Percentiles rank a stretch among this genome's conserved stretches.
These are phyloP conservation scores for Linnemannia hyalina DNA, from an alignment of 192 early-diverging fungal species.

Conservation along the genomic window DNA sequence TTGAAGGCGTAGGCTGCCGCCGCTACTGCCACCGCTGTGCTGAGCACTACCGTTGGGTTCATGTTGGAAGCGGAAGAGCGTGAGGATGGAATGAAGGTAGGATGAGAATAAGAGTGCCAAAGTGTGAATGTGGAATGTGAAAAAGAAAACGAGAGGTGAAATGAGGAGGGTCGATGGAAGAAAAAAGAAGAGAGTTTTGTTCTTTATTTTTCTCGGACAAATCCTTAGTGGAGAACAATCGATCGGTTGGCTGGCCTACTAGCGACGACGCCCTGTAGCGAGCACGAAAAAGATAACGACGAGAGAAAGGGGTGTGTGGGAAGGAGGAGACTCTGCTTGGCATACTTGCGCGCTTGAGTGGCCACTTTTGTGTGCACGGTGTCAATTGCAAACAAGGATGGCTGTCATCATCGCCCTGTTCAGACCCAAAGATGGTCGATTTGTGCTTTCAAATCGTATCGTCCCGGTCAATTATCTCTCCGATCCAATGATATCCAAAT, in stretches of 20 bases:
- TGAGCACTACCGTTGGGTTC: conserved; percentile 19
- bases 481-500: neutral
- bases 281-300: neutral
- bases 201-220: neutral
- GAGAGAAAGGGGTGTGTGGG: neutral
- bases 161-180: neutral
- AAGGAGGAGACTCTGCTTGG: neutral
- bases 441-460: conserved; percentile 5
- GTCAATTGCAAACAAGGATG: neutral
- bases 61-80: neutral
- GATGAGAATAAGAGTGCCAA: too few relatives aligned
- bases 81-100: neutral
- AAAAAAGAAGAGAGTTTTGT: neutral
- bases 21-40: conserved; percentile 30
- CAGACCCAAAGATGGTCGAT: neutral
- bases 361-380: neutral
- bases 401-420: neutral
- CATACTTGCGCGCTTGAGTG: too few relatives aligned
- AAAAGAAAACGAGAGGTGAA: too few relatives aligned
- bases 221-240: neutral
- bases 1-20: conserved; percentile 28
- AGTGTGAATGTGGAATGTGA: too few relatives aligned
- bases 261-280: neutral
- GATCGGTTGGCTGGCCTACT: neutral
- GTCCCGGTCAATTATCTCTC: conserved; percentile 7